A percentile compares a stretch with the other conserved stretches of the same genome.
Conservation (phyloP, 208 protist genomes). For the Trypanosoma mega region DNA sequence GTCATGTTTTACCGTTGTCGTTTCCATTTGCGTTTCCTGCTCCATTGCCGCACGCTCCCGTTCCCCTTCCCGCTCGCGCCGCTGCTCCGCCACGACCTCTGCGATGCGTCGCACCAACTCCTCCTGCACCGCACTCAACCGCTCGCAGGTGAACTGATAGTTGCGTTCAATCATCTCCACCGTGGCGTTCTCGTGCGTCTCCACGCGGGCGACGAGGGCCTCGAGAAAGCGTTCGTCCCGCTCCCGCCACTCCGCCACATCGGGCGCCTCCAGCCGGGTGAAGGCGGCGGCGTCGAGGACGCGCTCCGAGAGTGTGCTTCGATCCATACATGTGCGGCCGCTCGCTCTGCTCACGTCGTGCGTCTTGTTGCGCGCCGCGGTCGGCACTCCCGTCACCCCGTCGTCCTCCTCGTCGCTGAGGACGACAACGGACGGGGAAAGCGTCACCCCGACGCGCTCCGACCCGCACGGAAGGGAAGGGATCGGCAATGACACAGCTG, state of each 20-base stretch:
- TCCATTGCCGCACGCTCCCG: not conserved
- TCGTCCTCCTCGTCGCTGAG: not conserved
- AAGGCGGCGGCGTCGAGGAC: not conserved
- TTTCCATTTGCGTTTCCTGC: slow-evolving; percentile 16
- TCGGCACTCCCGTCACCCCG: too few relatives aligned
- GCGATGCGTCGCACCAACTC: slow-evolving; percentile 42
- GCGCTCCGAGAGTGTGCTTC: too few relatives aligned
- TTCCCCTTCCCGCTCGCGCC: slow-evolving; percentile 21
- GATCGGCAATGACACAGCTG: too few relatives aligned
- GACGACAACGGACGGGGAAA: not conserved
- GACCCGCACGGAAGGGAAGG: too few relatives aligned
- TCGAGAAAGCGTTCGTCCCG: slow-evolving; percentile 43
- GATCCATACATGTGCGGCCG: too few relatives aligned
- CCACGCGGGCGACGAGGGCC: slow-evolving; percentile 41
- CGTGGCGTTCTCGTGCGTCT: slow-evolving; percentile 50
- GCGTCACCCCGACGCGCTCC: too few relatives aligned
- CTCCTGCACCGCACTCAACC: slow-evolving; percentile 37
- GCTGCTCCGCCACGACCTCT: slow-evolving; percentile 34
- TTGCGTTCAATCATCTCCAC: slow-evolving; percentile 50
- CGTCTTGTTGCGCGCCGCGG: too few relatives aligned
- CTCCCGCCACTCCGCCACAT: slow-evolving; percentile 23
- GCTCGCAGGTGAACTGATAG: slow-evolving; percentile 46
- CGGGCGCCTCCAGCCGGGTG: not conserved
- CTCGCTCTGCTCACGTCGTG: too few relatives aligned
- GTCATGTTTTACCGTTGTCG: too few relatives aligned